Evolutionary conservation across 179 eudicot species (phyloP), one percentile per base, ranked within the genome.

Genomic region (Amaranthus tricolor): DNA sequence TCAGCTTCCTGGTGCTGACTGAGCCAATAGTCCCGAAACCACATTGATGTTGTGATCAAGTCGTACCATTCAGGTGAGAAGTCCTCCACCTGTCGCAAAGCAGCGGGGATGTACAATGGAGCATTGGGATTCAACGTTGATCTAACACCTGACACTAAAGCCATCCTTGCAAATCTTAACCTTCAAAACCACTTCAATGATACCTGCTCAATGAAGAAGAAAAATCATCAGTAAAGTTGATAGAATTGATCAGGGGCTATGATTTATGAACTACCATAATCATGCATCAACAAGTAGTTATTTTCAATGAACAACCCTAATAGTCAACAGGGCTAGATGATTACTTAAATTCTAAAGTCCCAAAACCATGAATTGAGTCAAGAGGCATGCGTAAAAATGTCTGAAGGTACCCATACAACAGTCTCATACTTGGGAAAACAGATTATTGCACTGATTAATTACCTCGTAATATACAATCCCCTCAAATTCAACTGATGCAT

Each of bases 1-100:
- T 85, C 88, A 21, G 88, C 86, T 66, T 86, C 91, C 81, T 89
- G 96, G 64, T 81, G 87, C 81, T 94, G 96, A 81, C 88, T 85
- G 43, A 95, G 85, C 99, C 99, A 95, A 80, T 95, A 93, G 79
- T 92, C 95, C 40, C 87, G 89, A 83, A 90, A 95, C 99, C 96
- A 95, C 60, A 86, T 76, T 16, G 95, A 85, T 21, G 92, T 87
- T 63, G 85, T 86, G 68, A 95, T 87, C 78, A 92, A 83, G 13
- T 92, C 83, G 85, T 91, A 93, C 97, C 99, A 95, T 78, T 93
- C 97, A 0, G 93, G 91, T 1, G 97, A 93, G 79, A 89, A 95
- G 78, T 95, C 97, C 82, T 89, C 97, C 68, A 95, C 95, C 73
- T 86, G 90, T 52, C 91, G 86, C 57, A 89, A 80, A 6, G 89